A percentile compares a stretch with the other conserved stretches of the same genome.
phyloP scores from a whole-genome alignment of 345 rosid species.

The Salix dunnii region DNA sequence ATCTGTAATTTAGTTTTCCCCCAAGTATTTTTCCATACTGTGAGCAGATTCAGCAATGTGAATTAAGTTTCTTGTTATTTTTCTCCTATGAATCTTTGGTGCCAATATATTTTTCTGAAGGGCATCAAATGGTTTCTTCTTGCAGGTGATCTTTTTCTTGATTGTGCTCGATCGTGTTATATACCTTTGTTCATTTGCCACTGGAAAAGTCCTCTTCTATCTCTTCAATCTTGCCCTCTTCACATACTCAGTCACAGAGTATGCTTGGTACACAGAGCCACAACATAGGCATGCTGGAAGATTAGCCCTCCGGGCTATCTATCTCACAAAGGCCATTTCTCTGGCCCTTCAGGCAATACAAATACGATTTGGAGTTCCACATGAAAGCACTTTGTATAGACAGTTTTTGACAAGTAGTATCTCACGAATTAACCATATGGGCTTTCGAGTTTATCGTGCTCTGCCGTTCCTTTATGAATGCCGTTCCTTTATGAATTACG shows the following conservation, averaged over 20 bases:
- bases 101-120: constrained; percentile 4
- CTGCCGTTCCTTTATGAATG: constrained; percentile 44
- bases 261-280: constrained; percentile 38
- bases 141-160: constrained; percentile 49
- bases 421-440: constrained; percentile 35
- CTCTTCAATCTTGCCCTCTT: constrained; percentile 35
- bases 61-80: not conserved
- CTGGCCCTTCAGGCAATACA: constrained; percentile 42
- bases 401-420: constrained; percentile 40
- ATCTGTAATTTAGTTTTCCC: no score
- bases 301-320: constrained; percentile 42
- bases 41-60: not conserved
- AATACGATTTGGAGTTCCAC: constrained; percentile 41
- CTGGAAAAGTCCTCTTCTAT: constrained; percentile 40
- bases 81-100: not conserved
- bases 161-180: constrained; percentile 44
- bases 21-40: not conserved
- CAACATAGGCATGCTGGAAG: constrained; percentile 31
- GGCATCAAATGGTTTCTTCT: not conserved
- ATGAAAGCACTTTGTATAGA: constrained; percentile 38
- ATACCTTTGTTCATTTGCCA: constrained; percentile 46
- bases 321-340: constrained; percentile 42
- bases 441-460: constrained; percentile 46
- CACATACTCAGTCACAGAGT: constrained; percentile 34
- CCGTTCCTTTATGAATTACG: constrained; percentile 48